A percentile compares a stretch with the other conserved stretches of the same genome.
Conservation (phyloP, 176 grass and related monocot species). For the Avena insularis region DNA sequence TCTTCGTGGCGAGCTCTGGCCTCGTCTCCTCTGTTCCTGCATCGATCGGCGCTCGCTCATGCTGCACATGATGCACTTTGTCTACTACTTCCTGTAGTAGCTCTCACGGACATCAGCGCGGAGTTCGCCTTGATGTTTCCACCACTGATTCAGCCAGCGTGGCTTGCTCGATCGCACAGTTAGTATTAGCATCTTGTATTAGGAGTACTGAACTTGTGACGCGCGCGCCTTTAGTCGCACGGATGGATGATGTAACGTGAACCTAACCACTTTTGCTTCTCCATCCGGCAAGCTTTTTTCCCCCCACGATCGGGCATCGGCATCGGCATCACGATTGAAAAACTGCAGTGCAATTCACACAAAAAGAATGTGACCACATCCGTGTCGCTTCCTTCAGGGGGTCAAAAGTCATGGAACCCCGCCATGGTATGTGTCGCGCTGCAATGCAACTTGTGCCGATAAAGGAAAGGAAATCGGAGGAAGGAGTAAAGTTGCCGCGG, state of each 20-base stretch:
- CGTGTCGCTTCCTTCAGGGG: neutral
- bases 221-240: neutral
- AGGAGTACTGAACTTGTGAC: neutral
- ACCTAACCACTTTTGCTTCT: constrained; percentile 38
- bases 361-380: constrained; percentile 8
- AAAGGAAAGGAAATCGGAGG: neutral
- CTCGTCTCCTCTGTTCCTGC: neutral
- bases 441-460: constrained; percentile 27
- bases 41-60: neutral
- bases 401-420: neutral
- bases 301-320: neutral
- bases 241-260: constrained; percentile 32
- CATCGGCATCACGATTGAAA: neutral
- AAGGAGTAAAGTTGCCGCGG: neutral
- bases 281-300: neutral
- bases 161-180: neutral
- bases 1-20: neutral
- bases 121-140: neutral
- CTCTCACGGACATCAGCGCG: neutral
- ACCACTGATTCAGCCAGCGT: neutral
- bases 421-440: neutral
- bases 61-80: constrained; percentile 4
- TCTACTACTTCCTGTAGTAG: neutral
- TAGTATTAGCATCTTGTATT: neutral
- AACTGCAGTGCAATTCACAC: constrained; percentile 48